Base-by-base conservation (phyloP, 257 asterid genomes). In the Forsythia viridissima region DNA sequence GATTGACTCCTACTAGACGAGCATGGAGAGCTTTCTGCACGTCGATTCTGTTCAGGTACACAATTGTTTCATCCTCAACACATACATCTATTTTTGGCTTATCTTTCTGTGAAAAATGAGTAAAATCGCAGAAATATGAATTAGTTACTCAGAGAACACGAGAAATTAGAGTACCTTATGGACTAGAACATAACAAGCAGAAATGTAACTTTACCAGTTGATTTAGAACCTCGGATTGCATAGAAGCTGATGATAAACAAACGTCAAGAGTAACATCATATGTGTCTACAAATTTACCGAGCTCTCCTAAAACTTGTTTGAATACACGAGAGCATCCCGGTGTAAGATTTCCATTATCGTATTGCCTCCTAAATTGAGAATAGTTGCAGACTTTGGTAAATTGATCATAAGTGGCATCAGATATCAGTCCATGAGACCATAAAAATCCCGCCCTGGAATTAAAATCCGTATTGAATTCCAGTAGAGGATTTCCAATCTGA, bases 371-470 rank as follows among this genome's bases (percentile, higher is more conserved):
- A 52, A 85, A 52, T 42, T 74, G 77, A 15, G 98, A 88, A 75
- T 81, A 88, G 82, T 91, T 86, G 84, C 98, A 94, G 12, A 82
- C 84, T 13, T n/a, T 80, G 7, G 84, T 87, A n/a, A 92, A 86
- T 24, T 75, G 77, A 4, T 82, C 16, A 21, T 71, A 80, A 6
- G 91, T 67, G 41, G 87, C 89, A 74, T 94, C 97, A 6, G 98
- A 92, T 61, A 94, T 92, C 75, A 94, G 89, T 36, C 98, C 98
- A 46, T 91, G 97, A 16, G 97, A 85, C 98, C 97, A 92, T 18
- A 85, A 72, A 75, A 36, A 94, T 70, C 91, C 97, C 0, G 89
- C 91, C 80, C 85, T 76, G 36, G 94, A 88, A 78, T 91, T 84
- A 83, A 84, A 83, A 82, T 94, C 97, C 16, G 87, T 86, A 13